Evolutionary conservation across 495 filamentous ascomycete species (phyloP).

Genomic region (Corynascus novoguineensis): DNA sequence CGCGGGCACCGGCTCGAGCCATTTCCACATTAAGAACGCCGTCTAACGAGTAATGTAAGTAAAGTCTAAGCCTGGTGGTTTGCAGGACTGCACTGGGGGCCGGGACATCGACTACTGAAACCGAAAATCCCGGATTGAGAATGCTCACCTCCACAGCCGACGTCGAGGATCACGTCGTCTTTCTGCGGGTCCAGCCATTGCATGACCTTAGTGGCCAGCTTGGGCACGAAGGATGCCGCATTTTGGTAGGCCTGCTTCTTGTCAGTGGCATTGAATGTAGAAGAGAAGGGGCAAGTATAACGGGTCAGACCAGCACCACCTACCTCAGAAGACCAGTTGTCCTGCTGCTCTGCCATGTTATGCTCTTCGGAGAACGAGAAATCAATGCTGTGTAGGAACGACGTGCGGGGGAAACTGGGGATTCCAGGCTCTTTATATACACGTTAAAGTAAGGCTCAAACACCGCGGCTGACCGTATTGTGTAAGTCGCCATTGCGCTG

Average conservation of each 20-base stretch:
- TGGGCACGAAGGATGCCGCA: constrained; percentile 67
- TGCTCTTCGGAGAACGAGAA: neutral
- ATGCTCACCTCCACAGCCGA: constrained; percentile 62
- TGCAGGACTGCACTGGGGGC: no score
- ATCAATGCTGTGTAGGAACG: neutral
- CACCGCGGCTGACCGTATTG: neutral
- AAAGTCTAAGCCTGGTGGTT: no score
- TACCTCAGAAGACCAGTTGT: constrained; percentile 56
- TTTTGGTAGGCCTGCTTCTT: constrained; percentile 51
- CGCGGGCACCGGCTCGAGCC: constrained; percentile 35
- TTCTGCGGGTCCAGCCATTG: constrained; percentile 57
- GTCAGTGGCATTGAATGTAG: neutral
- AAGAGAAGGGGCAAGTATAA: neutral
- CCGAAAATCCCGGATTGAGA: neutral
- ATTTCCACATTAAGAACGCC: constrained; percentile 59
- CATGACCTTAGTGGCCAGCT: constrained; percentile 60
- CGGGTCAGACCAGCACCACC: neutral
- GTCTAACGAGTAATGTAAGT: constrained; percentile 35
- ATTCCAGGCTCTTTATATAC: constrained; percentile 7
- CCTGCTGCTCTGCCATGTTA: constrained; percentile 38
- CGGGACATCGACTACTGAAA: neutral
- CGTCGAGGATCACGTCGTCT: constrained; percentile 61
- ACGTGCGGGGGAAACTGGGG: neutral
- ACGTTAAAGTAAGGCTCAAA: neutral
- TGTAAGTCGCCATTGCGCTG: neutral